Percentiles rank a stretch among this genome's conserved stretches.
These are phyloP conservation scores for Calophaca sinica DNA, from an alignment of 306 rosid species.

Conservation along the genomic window DNA sequence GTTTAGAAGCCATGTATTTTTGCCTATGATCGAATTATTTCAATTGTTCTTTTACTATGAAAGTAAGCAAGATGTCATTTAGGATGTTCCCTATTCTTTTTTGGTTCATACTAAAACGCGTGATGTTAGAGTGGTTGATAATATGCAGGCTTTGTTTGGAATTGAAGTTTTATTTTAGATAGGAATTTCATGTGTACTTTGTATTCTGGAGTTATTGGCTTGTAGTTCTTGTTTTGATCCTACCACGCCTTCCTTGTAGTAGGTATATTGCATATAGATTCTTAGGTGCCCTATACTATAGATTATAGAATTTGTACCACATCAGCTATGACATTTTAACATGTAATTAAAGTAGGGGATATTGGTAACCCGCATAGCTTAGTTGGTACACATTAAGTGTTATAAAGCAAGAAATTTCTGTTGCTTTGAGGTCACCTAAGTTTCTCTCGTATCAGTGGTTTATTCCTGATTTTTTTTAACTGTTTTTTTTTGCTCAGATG, in stretches of 20 bases:
- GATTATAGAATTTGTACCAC: background rate
- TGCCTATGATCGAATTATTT: slow-evolving; percentile 15
- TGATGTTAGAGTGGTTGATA: slow-evolving; percentile 19
- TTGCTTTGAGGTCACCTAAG: background rate
- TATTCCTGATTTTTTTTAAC: too few species aligned
- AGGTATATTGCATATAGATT: slow-evolving; percentile 27
- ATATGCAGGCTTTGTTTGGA: slow-evolving; percentile 16
- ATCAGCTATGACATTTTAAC: background rate
- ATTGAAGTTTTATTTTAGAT: slow-evolving; percentile 8
- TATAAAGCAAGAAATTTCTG: background rate
- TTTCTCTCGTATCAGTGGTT: background rate
- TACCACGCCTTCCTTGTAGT: slow-evolving; percentile 27
- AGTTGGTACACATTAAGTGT: slow-evolving; percentile 4
- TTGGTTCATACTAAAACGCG: slow-evolving; percentile 34
- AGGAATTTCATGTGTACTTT: slow-evolving; percentile 18
- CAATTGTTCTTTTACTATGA: slow-evolving; percentile 22
- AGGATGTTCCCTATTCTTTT: slow-evolving; percentile 27
- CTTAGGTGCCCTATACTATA: background rate
- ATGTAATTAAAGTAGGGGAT: background rate
- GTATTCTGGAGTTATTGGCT: slow-evolving; percentile 13
- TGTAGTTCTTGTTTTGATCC: slow-evolving; percentile 11
- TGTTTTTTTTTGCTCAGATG: too few species aligned
- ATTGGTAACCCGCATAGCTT: background rate
- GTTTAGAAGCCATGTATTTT: slow-evolving; percentile 36
- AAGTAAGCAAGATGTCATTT: slow-evolving; percentile 28